These are phyloP conservation scores for Pyrenochaeta sp. DNA, from an alignment of 2,329 filamentous ascomycete species.

Conservation along the genomic window DNA sequence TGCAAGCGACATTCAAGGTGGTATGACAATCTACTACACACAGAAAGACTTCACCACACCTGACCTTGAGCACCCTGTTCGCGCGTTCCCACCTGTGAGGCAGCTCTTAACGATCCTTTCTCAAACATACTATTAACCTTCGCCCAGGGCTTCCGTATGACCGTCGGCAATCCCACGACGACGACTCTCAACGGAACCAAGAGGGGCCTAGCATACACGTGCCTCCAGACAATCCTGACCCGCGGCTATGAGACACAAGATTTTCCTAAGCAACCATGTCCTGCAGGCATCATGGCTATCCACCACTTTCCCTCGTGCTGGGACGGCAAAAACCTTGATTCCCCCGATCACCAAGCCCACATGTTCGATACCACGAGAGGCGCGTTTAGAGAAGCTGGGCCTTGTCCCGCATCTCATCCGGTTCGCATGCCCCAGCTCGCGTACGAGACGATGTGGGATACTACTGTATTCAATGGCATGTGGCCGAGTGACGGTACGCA, in stretches of 20 bases:
- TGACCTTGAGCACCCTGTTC: slow-evolving; percentile 35
- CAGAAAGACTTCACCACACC: slow-evolving; percentile 45
- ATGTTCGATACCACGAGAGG: slow-evolving; percentile 34
- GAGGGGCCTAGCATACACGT: slow-evolving; percentile 31
- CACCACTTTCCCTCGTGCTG: slow-evolving; percentile 48
- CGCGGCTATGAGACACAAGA: slow-evolving; percentile 21
- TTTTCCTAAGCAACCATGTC: slow-evolving; percentile 33
- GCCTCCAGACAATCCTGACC: slow-evolving; percentile 52
- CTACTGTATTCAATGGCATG: slow-evolving; percentile 31
- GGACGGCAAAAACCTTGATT: slow-evolving; percentile 61
- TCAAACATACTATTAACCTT: too few species aligned
- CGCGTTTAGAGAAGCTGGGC: too few species aligned
- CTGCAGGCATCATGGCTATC: slow-evolving; percentile 31
- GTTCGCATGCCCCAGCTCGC: slow-evolving; percentile 42
- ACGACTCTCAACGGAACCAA: slow-evolving; percentile 11
- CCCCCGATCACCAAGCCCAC: slow-evolving; percentile 64
- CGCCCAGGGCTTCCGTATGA: slow-evolving; percentile 38
- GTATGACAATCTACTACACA: slow-evolving; percentile 45
- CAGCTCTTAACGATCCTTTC: too few species aligned
- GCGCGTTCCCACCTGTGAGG: slow-evolving; percentile 28
- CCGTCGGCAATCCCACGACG: slow-evolving; percentile 41
- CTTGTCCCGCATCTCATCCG: slow-evolving; percentile 38
- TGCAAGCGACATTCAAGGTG: slow-evolving; percentile 15
- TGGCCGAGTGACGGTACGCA: slow-evolving; percentile 37
- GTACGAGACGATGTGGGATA: slow-evolving; percentile 44